Evolutionary conservation across 2,329 filamentous ascomycete genomes (phyloP), one percentile per base, ranked within the genome.

Genomic region (Harringtonia aguacate): DNA sequence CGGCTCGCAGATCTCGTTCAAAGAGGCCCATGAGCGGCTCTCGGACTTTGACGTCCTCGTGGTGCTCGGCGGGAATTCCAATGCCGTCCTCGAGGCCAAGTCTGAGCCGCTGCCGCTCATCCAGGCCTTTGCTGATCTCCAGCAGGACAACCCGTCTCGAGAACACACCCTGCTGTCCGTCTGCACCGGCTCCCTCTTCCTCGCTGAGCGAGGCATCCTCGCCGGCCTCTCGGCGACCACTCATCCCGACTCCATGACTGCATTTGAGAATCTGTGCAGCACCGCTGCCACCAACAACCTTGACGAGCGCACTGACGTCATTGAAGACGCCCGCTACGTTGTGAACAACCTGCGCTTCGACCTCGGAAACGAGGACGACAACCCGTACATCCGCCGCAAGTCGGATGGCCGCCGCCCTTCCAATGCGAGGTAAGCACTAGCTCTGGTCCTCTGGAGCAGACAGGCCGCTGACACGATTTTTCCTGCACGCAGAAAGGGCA

Each of bases 321-420:
- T 90, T 57, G 85, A 92, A 58, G 81, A 86, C 51, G 73, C 74
- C 57, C 76, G 86, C 57, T 94, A 92, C 59, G 86, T 94, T 18
- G 86, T 94, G 61, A 94, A 94, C 72, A 92, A 94, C 65, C 80
- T 88, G 47, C 83, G 86, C 54, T 94, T 90, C 61, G 86, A 92
- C 55, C 70, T 92, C 53, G 82, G 83, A 48, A 79, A 89, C 57
- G 78, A 84, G 57, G 84, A 89, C 50, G 81, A 88, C 63, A 90
- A 86, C 63, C 84, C 84, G 28, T 90, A 90, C 65, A 81, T 92
- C 60, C 75, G 84, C 56, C 79, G 76, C 68, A 85, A 83, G 72
- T 77, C 78, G 46, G 81, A 84, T 53, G 77, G 72, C 39, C 69
- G 74, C 52, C 75, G 76, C 48, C 73, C 77, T 38, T 76, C 76